Evolutionary conservation across 768 basidiomycete genomes (phyloP).

Genomic region (Leccinum boreale): DNA sequence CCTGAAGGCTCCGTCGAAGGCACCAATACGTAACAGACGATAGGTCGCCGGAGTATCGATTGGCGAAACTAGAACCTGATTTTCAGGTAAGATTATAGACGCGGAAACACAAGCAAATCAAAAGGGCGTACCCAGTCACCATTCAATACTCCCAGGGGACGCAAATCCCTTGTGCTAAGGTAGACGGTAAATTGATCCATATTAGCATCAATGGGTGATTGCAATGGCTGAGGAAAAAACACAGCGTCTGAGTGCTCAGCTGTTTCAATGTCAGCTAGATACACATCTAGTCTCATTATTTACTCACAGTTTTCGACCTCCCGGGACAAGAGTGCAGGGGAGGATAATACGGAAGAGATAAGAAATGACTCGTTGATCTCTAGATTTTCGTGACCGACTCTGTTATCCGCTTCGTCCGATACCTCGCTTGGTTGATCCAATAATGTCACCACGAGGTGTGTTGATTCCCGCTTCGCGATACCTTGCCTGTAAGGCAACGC

Average conservation of each 20-base stretch:
- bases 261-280: not conserved
- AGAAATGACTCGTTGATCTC: constrained; percentile 78
- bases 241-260: constrained; percentile 7
- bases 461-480: constrained; percentile 42
- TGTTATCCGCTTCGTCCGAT: constrained; percentile 3
- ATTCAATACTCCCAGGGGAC: constrained; percentile 60
- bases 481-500: constrained; percentile 77
- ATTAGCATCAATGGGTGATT: constrained; percentile 28
- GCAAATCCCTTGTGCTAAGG: constrained; percentile 59
- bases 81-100: constrained; percentile 2
- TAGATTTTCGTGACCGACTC: constrained; percentile 38
- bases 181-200: constrained; percentile 59
- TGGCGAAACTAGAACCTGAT: constrained; percentile 51
- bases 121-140: constrained; percentile 69
- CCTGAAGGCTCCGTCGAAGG: constrained; percentile 43
- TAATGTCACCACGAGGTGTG: constrained; percentile 51
- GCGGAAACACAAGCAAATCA: not conserved
- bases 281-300: not conserved
- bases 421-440: constrained; percentile 15
- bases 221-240: constrained; percentile 33
- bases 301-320: constrained; percentile 8
- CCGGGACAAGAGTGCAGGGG: constrained; percentile 12
- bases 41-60: constrained; percentile 30
- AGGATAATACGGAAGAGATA: constrained; percentile 44
- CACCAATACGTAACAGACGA: constrained; percentile 58